Conservation (phyloP, 1,284 basidiomycete species). For the Cryptococcus floricola region DNA sequence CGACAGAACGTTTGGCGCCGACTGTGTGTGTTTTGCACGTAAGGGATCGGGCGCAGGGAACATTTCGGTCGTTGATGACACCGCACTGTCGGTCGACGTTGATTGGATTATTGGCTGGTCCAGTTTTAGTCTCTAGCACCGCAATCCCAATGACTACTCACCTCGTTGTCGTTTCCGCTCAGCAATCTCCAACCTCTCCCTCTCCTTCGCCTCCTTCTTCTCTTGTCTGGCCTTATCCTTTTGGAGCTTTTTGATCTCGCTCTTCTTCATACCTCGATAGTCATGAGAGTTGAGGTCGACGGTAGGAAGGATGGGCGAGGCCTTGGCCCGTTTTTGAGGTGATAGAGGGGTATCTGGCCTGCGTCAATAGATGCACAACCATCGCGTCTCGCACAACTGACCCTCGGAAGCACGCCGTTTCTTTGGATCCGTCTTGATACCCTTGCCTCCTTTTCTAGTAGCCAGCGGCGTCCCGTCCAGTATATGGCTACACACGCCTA, state of each 20-base stretch:
- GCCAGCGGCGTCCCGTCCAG: slow-evolving; percentile 50
- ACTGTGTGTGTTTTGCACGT: slow-evolving; percentile 99
- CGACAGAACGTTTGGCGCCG: slow-evolving; percentile 90
- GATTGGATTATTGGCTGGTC: slow-evolving; percentile 58
- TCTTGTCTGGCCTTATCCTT: slow-evolving; percentile 51
- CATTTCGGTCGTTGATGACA: slow-evolving; percentile 92
- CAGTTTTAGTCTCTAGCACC: neutral
- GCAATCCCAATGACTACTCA: slow-evolving; percentile 17
- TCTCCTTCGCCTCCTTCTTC: slow-evolving; percentile 66
- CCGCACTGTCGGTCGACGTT: slow-evolving; percentile 93
- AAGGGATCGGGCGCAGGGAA: slow-evolving; percentile 91
- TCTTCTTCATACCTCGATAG: slow-evolving; percentile 37
- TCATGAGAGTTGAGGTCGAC: neutral
- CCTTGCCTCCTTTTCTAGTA: slow-evolving; percentile 59
- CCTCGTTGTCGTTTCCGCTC: slow-evolving; percentile 70
- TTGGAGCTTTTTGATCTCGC: slow-evolving; percentile 37
- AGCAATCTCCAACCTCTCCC: slow-evolving; percentile 48
- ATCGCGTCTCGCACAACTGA: slow-evolving; percentile 15
- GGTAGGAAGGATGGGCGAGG: slow-evolving; percentile 50
- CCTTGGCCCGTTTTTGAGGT: slow-evolving; percentile 27
- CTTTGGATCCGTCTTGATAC: slow-evolving; percentile 53
- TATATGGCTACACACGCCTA: slow-evolving; percentile 63
- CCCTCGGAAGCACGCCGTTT: slow-evolving; percentile 41
- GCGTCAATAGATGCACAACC: neutral
- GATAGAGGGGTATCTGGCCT: slow-evolving; percentile 3